phyloP scores from a whole-genome alignment of 805 yeast genomes.

The Nematodospora valgi region DNA sequence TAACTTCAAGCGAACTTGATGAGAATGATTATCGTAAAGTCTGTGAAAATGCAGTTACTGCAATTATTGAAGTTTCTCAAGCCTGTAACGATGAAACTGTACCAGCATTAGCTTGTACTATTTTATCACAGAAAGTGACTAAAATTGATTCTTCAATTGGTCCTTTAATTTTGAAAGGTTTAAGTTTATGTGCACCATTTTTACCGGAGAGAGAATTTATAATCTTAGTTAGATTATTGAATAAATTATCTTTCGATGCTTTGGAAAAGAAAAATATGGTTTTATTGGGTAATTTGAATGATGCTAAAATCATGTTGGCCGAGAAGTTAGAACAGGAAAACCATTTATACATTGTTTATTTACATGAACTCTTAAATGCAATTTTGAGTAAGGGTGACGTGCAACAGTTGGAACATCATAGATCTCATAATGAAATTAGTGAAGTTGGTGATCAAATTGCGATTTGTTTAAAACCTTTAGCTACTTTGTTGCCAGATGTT shows the following conservation, averaged over 20 bases:
- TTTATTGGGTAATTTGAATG: slow-evolving; percentile 38
- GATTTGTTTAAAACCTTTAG: slow-evolving; percentile 66
- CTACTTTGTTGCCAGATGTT: slow-evolving; percentile 64
- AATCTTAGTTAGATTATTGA: slow-evolving; percentile 56
- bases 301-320: slow-evolving; percentile 50
- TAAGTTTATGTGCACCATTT: slow-evolving; percentile 58
- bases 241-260: slow-evolving; percentile 46
- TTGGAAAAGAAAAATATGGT: slow-evolving; percentile 36
- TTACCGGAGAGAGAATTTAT: slow-evolving; percentile 66
- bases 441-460: slow-evolving; percentile 69
- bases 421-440: slow-evolving; percentile 70
- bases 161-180: slow-evolving; percentile 53
- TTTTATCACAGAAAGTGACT: slow-evolving; percentile 72
- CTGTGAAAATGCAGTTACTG: slow-evolving; percentile 64
- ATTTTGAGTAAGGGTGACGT: slow-evolving; percentile 80
- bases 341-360: slow-evolving; percentile 52
- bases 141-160: slow-evolving; percentile 51
- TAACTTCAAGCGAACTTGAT: slow-evolving; percentile 15
- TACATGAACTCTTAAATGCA: slow-evolving; percentile 62
- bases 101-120: slow-evolving; percentile 72
- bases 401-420: slow-evolving; percentile 69
- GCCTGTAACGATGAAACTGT: slow-evolving; percentile 69
- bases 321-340: slow-evolving; percentile 32
- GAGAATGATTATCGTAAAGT: slow-evolving; percentile 36
- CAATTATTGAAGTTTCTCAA: slow-evolving; percentile 64